Base-by-base conservation (phyloP, 257 asterid genomes). In the Cynanchum wilfordii region DNA sequence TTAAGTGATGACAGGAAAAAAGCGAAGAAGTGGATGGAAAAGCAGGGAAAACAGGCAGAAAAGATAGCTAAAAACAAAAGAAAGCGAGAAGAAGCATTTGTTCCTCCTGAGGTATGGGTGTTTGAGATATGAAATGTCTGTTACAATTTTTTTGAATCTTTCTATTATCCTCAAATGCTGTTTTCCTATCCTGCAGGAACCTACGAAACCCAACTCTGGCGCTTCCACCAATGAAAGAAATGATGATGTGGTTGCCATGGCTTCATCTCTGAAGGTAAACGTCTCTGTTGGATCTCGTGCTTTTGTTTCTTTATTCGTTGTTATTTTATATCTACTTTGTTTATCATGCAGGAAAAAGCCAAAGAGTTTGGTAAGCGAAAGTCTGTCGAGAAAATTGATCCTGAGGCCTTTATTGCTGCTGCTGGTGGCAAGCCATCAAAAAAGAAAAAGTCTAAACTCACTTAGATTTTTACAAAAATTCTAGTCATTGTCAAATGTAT, bases 11-110 rank as follows among this genome's bases (percentile, higher is more conserved):
- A 78, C 77, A 94, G 86, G 84, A 94, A 89, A 81, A 87, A 79
- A 77, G 94, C 90, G 0, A 91, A 87, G 91, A 86, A 88, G 80
- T 91, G 96, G 97, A 84, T 79, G 77, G 98, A 91, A 68, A 94
- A 87, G 85, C 97, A 88, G 86, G 93, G 88, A 74, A 89, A 94
- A 80, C 98, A 94, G 83, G 91, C 88, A 8, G 89, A 82, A 45
- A 94, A 86, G 86, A 79, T 80, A 29, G 88, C 90, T 66, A 91
- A 87, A 85, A 91, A 84, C 79, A 91, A 84, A 86, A 88, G 72
- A 83, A 91, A 78, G 78, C 87, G 96, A 40, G 97, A 94, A 16
- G 93, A 77, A 75, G 90, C 96, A 68, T 94, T 84, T 81, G 75
- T 91, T 81, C 98, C 96, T 75, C 98, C 96, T 6, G 88, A 88